Evolutionary conservation across 768 basidiomycete genomes (phyloP), one percentile per base, ranked within the genome.

Genomic region (Kwoniella mangroviensis): DNA sequence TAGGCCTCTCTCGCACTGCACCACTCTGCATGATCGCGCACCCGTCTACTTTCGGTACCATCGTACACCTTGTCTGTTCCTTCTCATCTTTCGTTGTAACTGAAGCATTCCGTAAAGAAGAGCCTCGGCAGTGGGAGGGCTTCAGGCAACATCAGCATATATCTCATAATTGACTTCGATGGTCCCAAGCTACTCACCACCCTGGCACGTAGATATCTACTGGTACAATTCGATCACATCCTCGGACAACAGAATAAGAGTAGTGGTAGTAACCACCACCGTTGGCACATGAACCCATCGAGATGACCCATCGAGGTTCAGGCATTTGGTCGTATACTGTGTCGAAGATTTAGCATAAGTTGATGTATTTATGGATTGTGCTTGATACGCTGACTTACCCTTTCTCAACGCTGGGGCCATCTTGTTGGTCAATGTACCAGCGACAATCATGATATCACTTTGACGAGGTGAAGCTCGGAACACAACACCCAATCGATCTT

Each of bases 261-360:
- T 98, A 97, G 85, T 96, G 94, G 84, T 95, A 94, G 86, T 94
- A 95, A 2, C 73, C 77, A 60, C 75, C 77, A 45, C 97, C 97
- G 83, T 98, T 98, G 19, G 97, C 97, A 84, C 97, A 99, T 4
- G 96, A 98, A 56, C 97, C 97, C 97, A 99, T 98, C 26, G 96
- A 98, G 81, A 99, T 92, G 68, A 99, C 97, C 97, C 97, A 99
- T 80, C 96, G 89, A 68, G 97, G 97, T 79, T 98, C 94, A 41
- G 97, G 97, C 96, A 98, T 98, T 84, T 99, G 94, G 65, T 82
- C 79, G 69, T 83, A 84, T 4, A 83, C 82, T 79, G 41, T 4
- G 24, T 15, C 13, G 22, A 10, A 42, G 2, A 41, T 26, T 57
- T 45, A 61, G 34, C 26, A 17, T 41, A 6, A 49, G 21, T 42